phyloP scores from a whole-genome alignment of 2,329 filamentous ascomycete genomes.

The Pestalotiopsis sp. region DNA sequence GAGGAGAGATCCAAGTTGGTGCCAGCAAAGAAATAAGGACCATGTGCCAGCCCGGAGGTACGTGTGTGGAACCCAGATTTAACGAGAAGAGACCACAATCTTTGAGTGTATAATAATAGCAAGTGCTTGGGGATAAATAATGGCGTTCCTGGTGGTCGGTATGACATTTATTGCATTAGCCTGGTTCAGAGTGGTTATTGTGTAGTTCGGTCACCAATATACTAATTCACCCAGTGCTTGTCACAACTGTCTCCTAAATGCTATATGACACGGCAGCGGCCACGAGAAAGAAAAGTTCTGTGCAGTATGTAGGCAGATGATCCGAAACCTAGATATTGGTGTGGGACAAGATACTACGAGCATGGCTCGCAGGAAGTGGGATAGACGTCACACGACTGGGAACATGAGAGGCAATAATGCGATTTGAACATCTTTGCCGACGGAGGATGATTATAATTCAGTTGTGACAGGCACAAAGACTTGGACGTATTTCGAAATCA shows the following conservation, averaged over 20 bases:
- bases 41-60: background rate
- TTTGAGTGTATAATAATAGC: conserved; percentile 6
- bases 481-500: no score
- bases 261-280: background rate
- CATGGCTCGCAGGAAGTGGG: no score
- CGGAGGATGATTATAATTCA: no score
- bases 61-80: background rate
- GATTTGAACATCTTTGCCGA: no score
- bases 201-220: background rate
- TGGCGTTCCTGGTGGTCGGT: background rate
- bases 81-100: background rate
- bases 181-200: background rate
- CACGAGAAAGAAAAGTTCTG: background rate
- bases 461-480: no score
- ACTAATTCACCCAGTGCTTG: background rate
- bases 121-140: background rate
- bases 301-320: no score
- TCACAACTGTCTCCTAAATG: background rate
- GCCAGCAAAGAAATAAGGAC: conserved; percentile 42
- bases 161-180: background rate
- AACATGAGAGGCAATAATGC: no score
- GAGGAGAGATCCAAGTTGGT: conserved; percentile 64
- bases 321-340: no score
- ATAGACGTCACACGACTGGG: no score
- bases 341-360: no score